A percentile compares a stretch with the other conserved stretches of the same genome.
phyloP scores from a whole-genome alignment of 352 stramenopile species.

The Phytophthora syringae region DNA sequence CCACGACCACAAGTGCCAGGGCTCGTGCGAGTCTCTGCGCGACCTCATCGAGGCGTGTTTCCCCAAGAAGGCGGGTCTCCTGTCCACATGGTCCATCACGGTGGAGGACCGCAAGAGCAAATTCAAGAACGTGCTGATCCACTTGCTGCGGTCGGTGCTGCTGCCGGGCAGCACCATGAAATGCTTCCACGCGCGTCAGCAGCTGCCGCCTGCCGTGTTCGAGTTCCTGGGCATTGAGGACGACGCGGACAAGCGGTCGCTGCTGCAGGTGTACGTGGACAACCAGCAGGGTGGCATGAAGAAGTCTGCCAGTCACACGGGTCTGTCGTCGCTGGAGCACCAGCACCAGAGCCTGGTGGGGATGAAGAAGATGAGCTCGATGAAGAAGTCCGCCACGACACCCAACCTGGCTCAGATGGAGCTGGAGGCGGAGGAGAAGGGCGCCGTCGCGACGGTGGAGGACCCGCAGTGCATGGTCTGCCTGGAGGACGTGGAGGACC shows the following conservation, averaged over 20 bases:
- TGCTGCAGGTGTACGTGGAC: conserved; percentile 79
- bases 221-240: conserved; percentile 65
- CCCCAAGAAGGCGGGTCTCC: conserved; percentile 55
- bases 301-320: conserved; percentile 41
- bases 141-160: conserved; percentile 70
- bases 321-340: conserved; percentile 39
- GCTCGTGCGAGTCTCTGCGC: conserved; percentile 74
- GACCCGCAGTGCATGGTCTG: conserved; percentile 51
- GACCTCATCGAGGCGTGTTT: conserved; percentile 69
- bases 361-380: conserved; percentile 33
- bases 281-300: conserved; percentile 53
- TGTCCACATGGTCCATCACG: conserved; percentile 53
- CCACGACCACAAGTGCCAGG: conserved; percentile 57
- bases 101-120: conserved; percentile 62
- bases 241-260: conserved; percentile 59
- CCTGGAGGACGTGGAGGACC: conserved; percentile 39
- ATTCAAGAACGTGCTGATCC: conserved; percentile 71
- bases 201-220: conserved; percentile 58
- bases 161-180: conserved; percentile 75
- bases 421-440: conserved; percentile 37
- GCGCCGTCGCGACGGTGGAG: conserved; percentile 27
- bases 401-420: conserved; percentile 37
- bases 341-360: background rate
- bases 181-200: conserved; percentile 56
- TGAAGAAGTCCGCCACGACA: conserved; percentile 37